Percentiles rank a stretch among this genome's conserved stretches.
phyloP scores from a whole-genome alignment of 208 protist species.

The Paratrypanosoma confusum region DNA sequence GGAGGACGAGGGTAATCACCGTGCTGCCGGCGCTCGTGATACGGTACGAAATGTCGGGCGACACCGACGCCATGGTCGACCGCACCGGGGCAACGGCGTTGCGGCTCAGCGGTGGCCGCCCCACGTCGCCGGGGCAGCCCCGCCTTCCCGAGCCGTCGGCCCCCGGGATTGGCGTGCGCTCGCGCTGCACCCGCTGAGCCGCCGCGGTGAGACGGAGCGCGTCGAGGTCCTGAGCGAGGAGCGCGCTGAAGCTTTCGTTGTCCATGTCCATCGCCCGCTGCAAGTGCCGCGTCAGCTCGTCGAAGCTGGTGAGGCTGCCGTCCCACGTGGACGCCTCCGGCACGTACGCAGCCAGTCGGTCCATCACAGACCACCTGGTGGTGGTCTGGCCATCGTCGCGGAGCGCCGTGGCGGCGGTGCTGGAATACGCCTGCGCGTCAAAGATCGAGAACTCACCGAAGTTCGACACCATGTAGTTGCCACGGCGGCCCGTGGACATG shows the following conservation, averaged over 20 bases:
- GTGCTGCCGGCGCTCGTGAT: conserved; percentile 23
- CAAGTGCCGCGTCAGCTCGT: too few species aligned
- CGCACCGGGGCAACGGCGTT: background rate
- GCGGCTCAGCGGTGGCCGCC: too few species aligned
- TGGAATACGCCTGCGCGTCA: conserved; percentile 9
- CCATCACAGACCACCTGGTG: background rate
- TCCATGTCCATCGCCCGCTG: too few species aligned
- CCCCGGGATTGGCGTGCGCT: too few species aligned
- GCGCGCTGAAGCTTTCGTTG: too few species aligned
- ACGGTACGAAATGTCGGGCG: conserved; percentile 49
- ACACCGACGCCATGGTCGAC: background rate
- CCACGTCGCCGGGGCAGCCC: too few species aligned
- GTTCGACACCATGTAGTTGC: conserved; percentile 49
- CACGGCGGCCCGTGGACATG: conserved; percentile 23
- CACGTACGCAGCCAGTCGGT: background rate
- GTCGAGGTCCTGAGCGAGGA: too few species aligned
- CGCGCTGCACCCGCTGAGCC: too few species aligned
- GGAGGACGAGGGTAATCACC: conserved; percentile 58
- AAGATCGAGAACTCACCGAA: conserved; percentile 35
- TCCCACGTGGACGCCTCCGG: background rate
- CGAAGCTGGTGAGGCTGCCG: too few species aligned
- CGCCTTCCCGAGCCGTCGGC: too few species aligned
- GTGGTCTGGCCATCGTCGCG: conserved; percentile 1
- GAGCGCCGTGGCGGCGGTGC: background rate
- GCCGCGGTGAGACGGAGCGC: too few species aligned